Base-by-base conservation (phyloP, 1,139 yeast genomes). In the Torulaspora pretoriensis region DNA sequence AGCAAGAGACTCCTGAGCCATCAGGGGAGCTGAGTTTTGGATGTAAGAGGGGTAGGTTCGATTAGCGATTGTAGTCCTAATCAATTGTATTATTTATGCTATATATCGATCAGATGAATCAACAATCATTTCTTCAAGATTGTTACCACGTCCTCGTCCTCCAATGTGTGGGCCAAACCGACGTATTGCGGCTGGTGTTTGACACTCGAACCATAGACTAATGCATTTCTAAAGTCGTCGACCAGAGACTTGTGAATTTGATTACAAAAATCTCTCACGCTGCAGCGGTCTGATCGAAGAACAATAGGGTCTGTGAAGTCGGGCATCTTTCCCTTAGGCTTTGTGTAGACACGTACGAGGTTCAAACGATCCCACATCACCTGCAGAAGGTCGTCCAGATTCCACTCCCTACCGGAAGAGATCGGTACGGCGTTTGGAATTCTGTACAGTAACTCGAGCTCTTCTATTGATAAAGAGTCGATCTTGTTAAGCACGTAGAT, bases 161-260 rank as follows among this genome's bases (percentile, higher is more conserved):
- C 84, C 56, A 92, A 72, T 8, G 65, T 72, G 69, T 94, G 98
- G 41, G 75, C 68, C 56, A 92, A 74, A 35, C 98, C 98, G 37
- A 90, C 97, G 55, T 81, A 79, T 69, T 92, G 98, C n/a, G 97
- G 97, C 68, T 90, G 97, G 67, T 92, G 98, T 71, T 92, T 92
- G 43, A 90, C 97, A 60, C 95, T 83, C 14, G 87, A 77, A 34
- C 97, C 97, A 62, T 74, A 90, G 1, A 92, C 97, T 53, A 88
- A 76, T 1, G 97, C 97, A 59, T 80, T 84, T 68, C 87, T 84
- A 68, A 94, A 94, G 60, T 94, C 96, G 43, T 85, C 95, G 29
- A 90, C 95, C 65, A 92, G 74, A 36, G 92, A 81, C 70, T 90
- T 92, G 73, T 92, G 99, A 57, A 92, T 94, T 54, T 92, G 86